Percentiles rank a stretch among this genome's conserved stretches.
Evolutionary conservation across 371 early-diverging fungal species (phyloP).

Genomic region (Dichotomocladium elegans): DNA sequence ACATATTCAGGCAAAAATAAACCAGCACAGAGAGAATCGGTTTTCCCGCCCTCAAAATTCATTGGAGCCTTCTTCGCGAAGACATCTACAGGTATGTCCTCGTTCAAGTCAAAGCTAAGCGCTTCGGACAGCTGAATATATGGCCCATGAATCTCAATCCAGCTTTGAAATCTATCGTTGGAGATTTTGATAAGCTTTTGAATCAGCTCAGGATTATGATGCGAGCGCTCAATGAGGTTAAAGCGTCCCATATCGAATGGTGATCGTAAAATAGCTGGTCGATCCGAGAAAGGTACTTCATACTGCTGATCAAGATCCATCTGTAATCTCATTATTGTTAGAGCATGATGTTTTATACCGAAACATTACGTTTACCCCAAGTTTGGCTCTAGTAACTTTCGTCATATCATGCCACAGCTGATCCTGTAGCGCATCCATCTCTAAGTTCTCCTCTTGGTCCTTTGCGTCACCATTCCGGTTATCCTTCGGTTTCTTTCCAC

Average conservation of each 20-base stretch:
- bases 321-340: not conserved
- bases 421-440: conserved; percentile 49
- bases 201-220: conserved; percentile 30
- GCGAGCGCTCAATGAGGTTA: conserved; percentile 45
- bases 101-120: conserved; percentile 46
- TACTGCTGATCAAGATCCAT: conserved; percentile 49
- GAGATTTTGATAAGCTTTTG: conserved; percentile 29
- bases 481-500: conserved; percentile 16
- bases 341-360: not conserved
- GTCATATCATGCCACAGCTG: conserved; percentile 63
- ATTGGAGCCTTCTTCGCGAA: conserved; percentile 50
- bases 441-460: conserved; percentile 44
- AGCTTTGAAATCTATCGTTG: conserved; percentile 25
- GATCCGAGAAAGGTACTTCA: conserved; percentile 50
- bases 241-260: conserved; percentile 56
- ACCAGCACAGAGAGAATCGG: conserved; percentile 35
- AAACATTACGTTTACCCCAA: conserved; percentile 26
- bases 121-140: conserved; percentile 36
- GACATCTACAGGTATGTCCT: conserved; percentile 49
- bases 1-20: conserved; percentile 55
- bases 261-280: conserved; percentile 44
- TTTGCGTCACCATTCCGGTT: conserved; percentile 31
- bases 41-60: conserved; percentile 34
- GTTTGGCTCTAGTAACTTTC: conserved; percentile 52
- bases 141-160: conserved; percentile 30